A percentile compares a stretch with the other conserved stretches of the same genome.
Conservation (phyloP, 2,329 filamentous ascomycete species). For the Verticillium klebahnii region DNA sequence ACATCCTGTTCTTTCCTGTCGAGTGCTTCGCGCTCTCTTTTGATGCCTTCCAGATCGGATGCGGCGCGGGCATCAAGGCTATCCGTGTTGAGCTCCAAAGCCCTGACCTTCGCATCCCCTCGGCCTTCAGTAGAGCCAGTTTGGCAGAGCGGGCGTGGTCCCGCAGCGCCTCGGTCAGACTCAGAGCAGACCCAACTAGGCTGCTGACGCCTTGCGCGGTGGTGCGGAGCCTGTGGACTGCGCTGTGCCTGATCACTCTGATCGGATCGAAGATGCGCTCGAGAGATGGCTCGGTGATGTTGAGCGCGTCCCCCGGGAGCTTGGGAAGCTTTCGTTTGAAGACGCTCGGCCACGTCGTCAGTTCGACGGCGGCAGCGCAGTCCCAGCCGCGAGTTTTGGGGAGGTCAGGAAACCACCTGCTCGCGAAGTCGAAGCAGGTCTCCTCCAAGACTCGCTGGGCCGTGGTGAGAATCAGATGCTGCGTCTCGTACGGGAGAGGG, state of each 20-base stretch:
- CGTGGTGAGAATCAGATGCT: constrained; percentile 30
- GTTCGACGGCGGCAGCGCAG: constrained; percentile 28
- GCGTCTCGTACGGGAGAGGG: constrained; percentile 26
- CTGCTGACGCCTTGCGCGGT: constrained; percentile 20
- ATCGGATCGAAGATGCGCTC: constrained; percentile 18
- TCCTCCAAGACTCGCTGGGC: constrained; percentile 30
- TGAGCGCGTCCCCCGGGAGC: constrained; percentile 16
- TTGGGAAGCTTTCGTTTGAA: constrained; percentile 17
- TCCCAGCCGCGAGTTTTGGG: constrained; percentile 22
- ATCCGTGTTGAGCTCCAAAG: constrained; percentile 28
- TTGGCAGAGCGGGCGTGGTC: constrained; percentile 20
- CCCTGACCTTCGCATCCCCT: constrained; percentile 20
- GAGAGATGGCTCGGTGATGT: constrained; percentile 9
- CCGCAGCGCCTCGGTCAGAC: constrained; percentile 20
- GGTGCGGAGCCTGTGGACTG: constrained; percentile 24
- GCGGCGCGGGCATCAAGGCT: constrained; percentile 20
- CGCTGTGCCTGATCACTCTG: constrained; percentile 22
- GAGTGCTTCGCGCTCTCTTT: constrained; percentile 27
- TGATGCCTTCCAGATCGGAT: constrained; percentile 23
- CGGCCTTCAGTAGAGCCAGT: constrained; percentile 21
- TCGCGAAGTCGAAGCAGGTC: constrained; percentile 32
- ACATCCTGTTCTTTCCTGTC: constrained; percentile 25
- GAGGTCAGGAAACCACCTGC: constrained; percentile 23
- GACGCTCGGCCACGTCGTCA: constrained; percentile 26
- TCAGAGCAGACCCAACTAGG: constrained; percentile 21